Evolutionary conservation across 768 basidiomycete species (phyloP), one percentile per base, ranked within the genome.

Genomic region (Rubroboletus pulcherrimus): DNA sequence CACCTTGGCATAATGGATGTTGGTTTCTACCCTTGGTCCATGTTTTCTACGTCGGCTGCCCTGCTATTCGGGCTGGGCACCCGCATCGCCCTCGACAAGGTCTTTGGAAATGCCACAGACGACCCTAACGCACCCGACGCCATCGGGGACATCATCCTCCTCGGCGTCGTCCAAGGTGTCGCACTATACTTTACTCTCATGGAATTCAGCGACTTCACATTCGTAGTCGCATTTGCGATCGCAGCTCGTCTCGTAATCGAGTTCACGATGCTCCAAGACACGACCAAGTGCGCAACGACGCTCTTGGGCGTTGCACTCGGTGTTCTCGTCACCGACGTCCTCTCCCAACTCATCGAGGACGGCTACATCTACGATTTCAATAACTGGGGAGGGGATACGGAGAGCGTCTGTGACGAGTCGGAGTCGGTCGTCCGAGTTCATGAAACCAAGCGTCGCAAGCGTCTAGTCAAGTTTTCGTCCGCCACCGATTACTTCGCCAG

Each of bases 101-200:
- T 83, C 59, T 81, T 76, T 58, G 74, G 73, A 59, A 75, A 74
- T 55, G 69, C 30, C 59, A 56, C 63, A 19, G 72, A 73, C 48
- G 78, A 76, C 48, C 60, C 60, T 35, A 64, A 37, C 44, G 19
- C 24, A 4, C 63, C 66, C 1, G 63, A 66, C 21, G 72, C 81
- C 61, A 69, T 85, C 40, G 79, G 80, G 56, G 81, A 87, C 64
- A 77, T 78, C 63, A 72, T 90, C 66, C 81, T 92, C 54, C 72
- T 81, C 49, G 89, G 89, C 49, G 78, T 85, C 62, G 84, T 86
- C 79, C 86, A 90, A 69, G 89, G 89, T 48, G 82, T 88, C 59
- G 85, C 81, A 26, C 75, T 92, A 49, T 86, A 89, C 63, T 86
- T 82, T 64, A 77, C 85, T 52, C 77, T 81, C 58, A 82, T 74